Evolutionary conservation across 2,329 filamentous ascomycete species (phyloP), one percentile per base, ranked within the genome.

Genomic region (Golovinomyces cichoracearum): DNA sequence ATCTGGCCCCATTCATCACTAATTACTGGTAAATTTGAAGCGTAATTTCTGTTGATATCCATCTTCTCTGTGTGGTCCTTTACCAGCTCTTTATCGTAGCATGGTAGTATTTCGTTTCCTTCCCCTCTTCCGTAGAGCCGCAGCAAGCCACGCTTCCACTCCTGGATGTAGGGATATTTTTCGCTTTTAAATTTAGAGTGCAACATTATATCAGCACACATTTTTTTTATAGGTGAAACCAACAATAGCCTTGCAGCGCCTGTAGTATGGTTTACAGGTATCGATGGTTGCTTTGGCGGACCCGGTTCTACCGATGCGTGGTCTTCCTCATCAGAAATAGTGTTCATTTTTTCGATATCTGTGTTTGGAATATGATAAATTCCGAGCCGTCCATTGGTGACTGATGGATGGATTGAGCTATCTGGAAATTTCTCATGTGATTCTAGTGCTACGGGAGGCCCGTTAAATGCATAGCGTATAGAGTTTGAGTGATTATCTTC

Each of bases 221-320:
- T 60, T 52, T 70, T 64, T 59, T 68, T 64, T 49, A 90, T 83
- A 0, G 76, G 71, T 0, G 72, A 72, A 76, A 80, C 85, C 44
- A 72, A 69, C 25, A 95, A 66, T 17, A 95, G 67, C 53, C 85
- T 74, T 47, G 90, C 83, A 1, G 85, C 85, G n/a, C 84, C 75
- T 0, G 86, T 94, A 0, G 83, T 92, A 58, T 95, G 88, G 55
- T 93, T 83, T 25, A 78, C 73, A 0, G 84, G 82, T 49, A 93
- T 82, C 1, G 80, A 74, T 13, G 81, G 72, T 54, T 76, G 71
- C 44, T 74, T 76, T 1, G 71, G 70, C 12, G 63, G 65, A 5
- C 73, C 69, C 10, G 68, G 64, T 6, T 58, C 53, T 49, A 55
- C 53, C 45, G 48, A 53, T 47, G 58, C 69, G 37, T 72, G 70